phyloP scores from a whole-genome alignment of 768 basidiomycete genomes.

The Leccinum subtestaceum region DNA sequence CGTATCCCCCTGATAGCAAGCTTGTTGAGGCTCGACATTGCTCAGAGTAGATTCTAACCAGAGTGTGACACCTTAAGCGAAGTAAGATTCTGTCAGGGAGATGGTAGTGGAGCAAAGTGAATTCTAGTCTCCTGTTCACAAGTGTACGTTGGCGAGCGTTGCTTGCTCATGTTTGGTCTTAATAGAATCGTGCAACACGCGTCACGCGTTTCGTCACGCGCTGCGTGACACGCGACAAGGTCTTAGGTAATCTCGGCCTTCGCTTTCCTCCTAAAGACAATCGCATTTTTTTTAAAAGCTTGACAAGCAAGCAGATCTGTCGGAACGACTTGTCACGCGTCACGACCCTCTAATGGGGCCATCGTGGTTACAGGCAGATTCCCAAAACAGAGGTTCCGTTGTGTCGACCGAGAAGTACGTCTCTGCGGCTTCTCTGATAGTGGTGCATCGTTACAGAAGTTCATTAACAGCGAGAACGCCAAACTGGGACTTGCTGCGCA shows the following conservation, averaged over 20 bases:
- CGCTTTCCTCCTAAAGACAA: too few relatives aligned
- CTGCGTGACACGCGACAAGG: not conserved
- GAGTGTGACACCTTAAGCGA: not conserved
- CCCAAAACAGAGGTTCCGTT: not conserved
- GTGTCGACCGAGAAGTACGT: not conserved
- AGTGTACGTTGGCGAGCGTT: not conserved
- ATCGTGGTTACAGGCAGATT: not conserved
- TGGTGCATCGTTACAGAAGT: not conserved
- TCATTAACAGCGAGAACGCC: not conserved
- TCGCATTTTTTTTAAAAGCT: not conserved
- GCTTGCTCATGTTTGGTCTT: not conserved
- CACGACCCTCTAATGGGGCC: too few relatives aligned
- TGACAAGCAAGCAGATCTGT: not conserved
- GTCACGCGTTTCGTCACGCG: not conserved
- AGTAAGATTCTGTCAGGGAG: not conserved
- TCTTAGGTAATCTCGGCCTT: not conserved
- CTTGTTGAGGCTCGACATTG: conserved; percentile 82
- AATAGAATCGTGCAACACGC: not conserved
- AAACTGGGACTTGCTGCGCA: too few relatives aligned
- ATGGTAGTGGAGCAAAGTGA: not conserved
- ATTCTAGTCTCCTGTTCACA: not conserved
- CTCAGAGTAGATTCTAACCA: not conserved
- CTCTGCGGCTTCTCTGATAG: not conserved
- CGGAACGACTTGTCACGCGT: not conserved
- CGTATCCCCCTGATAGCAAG: conserved; percentile 93